Evolutionary conservation across 1,139 yeast species (phyloP).

Genomic region (Nakaseomyces bracarensis): DNA sequence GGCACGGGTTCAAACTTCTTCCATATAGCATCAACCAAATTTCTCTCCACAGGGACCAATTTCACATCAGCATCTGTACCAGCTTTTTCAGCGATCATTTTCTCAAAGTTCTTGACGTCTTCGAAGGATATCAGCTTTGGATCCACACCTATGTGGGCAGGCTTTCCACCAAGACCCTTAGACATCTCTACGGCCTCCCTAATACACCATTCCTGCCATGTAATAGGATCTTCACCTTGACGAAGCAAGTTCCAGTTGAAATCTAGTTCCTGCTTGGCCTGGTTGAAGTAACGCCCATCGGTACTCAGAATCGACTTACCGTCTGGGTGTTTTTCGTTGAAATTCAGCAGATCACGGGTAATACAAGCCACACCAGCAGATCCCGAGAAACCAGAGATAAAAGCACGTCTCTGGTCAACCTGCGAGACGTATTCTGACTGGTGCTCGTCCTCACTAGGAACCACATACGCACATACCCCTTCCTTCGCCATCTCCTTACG

Average conservation of each 20-base stretch:
- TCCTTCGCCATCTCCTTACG: conserved; percentile 57
- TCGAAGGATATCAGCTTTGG: conserved; percentile 61
- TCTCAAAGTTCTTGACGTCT: conserved; percentile 34
- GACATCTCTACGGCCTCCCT: conserved; percentile 52
- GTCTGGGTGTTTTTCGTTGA: conserved; percentile 33
- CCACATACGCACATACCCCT: conserved; percentile 67
- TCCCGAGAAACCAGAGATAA: conserved; percentile 86
- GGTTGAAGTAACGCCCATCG: conserved; percentile 90
- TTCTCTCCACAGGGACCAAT: conserved; percentile 56
- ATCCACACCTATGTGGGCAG: conserved; percentile 41
- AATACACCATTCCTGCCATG: conserved; percentile 87
- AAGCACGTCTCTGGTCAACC: conserved; percentile 75
- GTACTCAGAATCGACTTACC: conserved; percentile 75
- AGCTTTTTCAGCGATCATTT: conserved; percentile 27
- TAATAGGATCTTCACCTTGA: conserved; percentile 67
- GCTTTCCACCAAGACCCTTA: conserved; percentile 33
- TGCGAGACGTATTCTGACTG: conserved; percentile 82
- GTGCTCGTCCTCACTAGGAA: conserved; percentile 92
- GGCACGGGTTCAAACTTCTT: conserved; percentile 43
- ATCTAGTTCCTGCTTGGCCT: conserved; percentile 82
- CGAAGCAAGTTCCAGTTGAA: conserved; percentile 79
- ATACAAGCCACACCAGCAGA: conserved; percentile 91
- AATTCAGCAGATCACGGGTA: conserved; percentile 52
- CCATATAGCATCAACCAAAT: conserved; percentile 79
- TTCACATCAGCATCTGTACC: conserved; percentile 37